Percentiles rank a stretch among this genome's conserved stretches.
Evolutionary conservation across 2,329 filamentous ascomycete species (phyloP).

Genomic region (Pyrenochaeta sp.): DNA sequence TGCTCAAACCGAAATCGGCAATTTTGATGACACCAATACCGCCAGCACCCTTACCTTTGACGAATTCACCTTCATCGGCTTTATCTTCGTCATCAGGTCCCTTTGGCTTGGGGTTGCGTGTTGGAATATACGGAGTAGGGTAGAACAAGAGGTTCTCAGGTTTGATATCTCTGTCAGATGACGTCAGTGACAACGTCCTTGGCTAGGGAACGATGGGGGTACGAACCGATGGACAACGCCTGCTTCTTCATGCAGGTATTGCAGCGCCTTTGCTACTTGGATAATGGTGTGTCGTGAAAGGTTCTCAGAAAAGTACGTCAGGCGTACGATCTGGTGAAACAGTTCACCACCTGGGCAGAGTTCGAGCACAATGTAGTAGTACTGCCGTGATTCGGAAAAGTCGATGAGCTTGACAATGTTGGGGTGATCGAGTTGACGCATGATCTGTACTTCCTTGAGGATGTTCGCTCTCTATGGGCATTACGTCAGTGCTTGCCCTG

Average conservation of each 20-base stretch:
- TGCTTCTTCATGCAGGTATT: slow-evolving; percentile 92
- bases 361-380: slow-evolving; percentile 97
- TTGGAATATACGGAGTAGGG: slow-evolving; percentile 81
- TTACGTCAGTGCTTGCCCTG: slow-evolving; percentile 54
- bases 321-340: slow-evolving; percentile 96
- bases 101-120: slow-evolving; percentile 80
- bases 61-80: slow-evolving; percentile 93
- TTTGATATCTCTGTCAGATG: slow-evolving; percentile 83
- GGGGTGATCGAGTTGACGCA: slow-evolving; percentile 94
- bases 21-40: slow-evolving; percentile 97
- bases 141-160: slow-evolving; percentile 96
- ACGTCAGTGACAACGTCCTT: slow-evolving; percentile 45
- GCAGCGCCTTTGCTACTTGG: slow-evolving; percentile 92
- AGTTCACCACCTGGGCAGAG: slow-evolving; percentile 94
- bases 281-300: slow-evolving; percentile 92
- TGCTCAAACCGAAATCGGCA: slow-evolving; percentile 96
- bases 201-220: slow-evolving; percentile 4
- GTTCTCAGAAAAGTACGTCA: slow-evolving; percentile 98
- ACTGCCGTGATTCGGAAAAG: slow-evolving; percentile 91
- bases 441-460: slow-evolving; percentile 97
- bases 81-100: slow-evolving; percentile 95
- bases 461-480: slow-evolving; percentile 86
- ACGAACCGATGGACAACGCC: slow-evolving; percentile 95
- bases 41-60: slow-evolving; percentile 80
- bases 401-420: slow-evolving; percentile 95